Base-by-base conservation (phyloP, 164 flowering plant genomes). In the Stephania yunnanensis region DNA sequence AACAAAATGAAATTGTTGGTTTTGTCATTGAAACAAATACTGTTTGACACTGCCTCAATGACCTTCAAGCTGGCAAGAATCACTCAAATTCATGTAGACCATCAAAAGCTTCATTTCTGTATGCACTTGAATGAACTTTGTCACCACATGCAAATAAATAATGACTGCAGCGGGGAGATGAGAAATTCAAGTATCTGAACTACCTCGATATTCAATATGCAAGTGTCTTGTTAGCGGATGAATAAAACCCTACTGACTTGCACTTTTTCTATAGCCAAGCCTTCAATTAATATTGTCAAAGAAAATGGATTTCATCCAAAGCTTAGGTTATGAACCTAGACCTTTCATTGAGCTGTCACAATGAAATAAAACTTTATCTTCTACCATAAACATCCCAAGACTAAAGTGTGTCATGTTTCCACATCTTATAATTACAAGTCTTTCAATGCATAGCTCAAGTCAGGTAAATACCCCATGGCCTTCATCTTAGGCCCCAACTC, bases 401-500 rank as follows among this genome's bases (percentile, higher is more conserved):
- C 9, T 50, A 9, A 50, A 50, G 55, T 50, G 55, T 15, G 15
- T 10, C 55, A 50, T 36, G 55, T 50, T 48, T 50, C 55, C 12
- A 15, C 15, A 71, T 71, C 4, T 80, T 73, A 74, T 25, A 25
- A 25, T 11, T 79, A 82, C 29, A 46, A 61, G 48, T 73, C 79
- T 64, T 77, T 79, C 69, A 79, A 69, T 52, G 20, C 64, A 52
- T 50, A 71, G 15, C 45, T 71, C 63, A 71, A 71, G 63, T 71
- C 73, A 50, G 73, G 65, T 50, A 53, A 42, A 52, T 71, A 71
- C 25, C 73, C 73, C 73, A 71, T 50, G 30, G 78, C 78, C 73
- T 81, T 83, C 53, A 84, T 71, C 73, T 79, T 75, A 58, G 48
- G 73, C 55, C 72, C 71, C 78, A 87, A 46, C 52, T 80, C 87